phyloP scores from a whole-genome alignment of 164 flowering plant species.

The Magnolia sinica region DNA sequence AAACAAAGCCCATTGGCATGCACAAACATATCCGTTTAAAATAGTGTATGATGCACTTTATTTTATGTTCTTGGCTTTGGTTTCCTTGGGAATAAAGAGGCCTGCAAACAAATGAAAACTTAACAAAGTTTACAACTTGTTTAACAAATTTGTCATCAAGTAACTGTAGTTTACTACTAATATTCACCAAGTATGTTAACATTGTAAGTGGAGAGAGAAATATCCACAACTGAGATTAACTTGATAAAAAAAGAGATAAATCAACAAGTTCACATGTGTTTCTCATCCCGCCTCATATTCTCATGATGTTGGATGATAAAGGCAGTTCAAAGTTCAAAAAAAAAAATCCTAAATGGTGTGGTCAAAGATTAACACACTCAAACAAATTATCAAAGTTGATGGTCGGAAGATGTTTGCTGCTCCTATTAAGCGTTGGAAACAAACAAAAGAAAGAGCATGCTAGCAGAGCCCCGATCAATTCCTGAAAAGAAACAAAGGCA shows the following conservation, averaged over 20 bases:
- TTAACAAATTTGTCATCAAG: neutral
- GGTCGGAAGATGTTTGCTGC: conserved; percentile 55
- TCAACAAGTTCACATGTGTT: neutral
- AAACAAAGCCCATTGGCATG: conserved; percentile 65
- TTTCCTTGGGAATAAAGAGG: conserved; percentile 41
- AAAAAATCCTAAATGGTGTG: neutral
- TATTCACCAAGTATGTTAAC: neutral
- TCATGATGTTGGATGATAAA: neutral
- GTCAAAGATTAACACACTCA: conserved; percentile 52
- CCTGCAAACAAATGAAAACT: conserved; percentile 37
- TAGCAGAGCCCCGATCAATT: conserved; percentile 79
- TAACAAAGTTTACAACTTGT: neutral
- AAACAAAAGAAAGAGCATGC: conserved; percentile 86
- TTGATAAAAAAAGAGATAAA: neutral
- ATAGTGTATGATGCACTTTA: conserved; percentile 79
- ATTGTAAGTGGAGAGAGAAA: neutral
- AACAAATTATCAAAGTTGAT: conserved; percentile 89
- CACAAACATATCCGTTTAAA: conserved; percentile 63
- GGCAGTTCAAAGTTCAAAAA: neutral
- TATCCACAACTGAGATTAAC: neutral
- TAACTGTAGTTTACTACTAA: neutral
- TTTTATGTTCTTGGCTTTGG: conserved; percentile 60
- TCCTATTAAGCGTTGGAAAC: conserved; percentile 63
- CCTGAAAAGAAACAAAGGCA: conserved; percentile 45
- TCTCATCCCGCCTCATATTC: neutral